Percentiles rank a stretch among this genome's conserved stretches.
phyloP scores from a whole-genome alignment of 2,329 filamentous ascomycete genomes.

The Stagonosporopsis rhizophila region DNA sequence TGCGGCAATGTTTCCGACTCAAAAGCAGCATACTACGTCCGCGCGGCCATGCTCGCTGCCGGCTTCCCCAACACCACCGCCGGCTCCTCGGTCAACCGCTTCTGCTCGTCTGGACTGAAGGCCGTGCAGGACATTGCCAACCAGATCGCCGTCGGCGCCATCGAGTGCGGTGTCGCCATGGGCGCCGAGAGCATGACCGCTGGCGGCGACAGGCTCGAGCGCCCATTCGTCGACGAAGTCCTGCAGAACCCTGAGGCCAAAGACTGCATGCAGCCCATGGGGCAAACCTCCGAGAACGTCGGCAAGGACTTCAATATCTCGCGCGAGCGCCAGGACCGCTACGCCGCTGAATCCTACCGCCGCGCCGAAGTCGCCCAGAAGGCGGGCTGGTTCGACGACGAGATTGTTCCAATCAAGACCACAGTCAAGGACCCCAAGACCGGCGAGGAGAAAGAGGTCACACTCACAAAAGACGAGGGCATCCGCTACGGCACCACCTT shows the following conservation, averaged over 20 bases:
- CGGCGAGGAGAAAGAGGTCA: constrained; percentile 78
- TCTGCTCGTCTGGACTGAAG: constrained; percentile 97
- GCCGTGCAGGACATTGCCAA: constrained; percentile 94
- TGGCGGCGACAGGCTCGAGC: constrained; percentile 72
- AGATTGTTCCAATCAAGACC: constrained; percentile 88
- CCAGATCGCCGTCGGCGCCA: constrained; percentile 79
- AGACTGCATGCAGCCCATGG: constrained; percentile 96
- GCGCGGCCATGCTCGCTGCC: constrained; percentile 86
- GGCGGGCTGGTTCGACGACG: constrained; percentile 88
- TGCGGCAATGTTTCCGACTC: constrained; percentile 88
- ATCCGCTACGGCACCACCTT: constrained; percentile 88
- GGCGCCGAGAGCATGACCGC: constrained; percentile 89
- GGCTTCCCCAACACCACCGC: constrained; percentile 91
- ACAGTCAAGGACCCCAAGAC: constrained; percentile 83
- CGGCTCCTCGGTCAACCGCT: constrained; percentile 86
- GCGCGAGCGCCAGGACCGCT: constrained; percentile 82
- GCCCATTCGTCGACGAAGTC: constrained; percentile 80
- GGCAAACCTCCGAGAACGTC: constrained; percentile 97
- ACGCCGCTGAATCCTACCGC: constrained; percentile 84
- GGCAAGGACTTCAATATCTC: constrained; percentile 86
- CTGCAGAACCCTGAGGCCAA: constrained; percentile 75
- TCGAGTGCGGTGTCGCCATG: constrained; percentile 85
- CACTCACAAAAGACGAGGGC: constrained; percentile 85
- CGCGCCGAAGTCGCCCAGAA: constrained; percentile 91
- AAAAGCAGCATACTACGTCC: constrained; percentile 89